phyloP scores from a whole-genome alignment of 2,329 filamentous ascomycete genomes.

The Calonectria hongkongensis region DNA sequence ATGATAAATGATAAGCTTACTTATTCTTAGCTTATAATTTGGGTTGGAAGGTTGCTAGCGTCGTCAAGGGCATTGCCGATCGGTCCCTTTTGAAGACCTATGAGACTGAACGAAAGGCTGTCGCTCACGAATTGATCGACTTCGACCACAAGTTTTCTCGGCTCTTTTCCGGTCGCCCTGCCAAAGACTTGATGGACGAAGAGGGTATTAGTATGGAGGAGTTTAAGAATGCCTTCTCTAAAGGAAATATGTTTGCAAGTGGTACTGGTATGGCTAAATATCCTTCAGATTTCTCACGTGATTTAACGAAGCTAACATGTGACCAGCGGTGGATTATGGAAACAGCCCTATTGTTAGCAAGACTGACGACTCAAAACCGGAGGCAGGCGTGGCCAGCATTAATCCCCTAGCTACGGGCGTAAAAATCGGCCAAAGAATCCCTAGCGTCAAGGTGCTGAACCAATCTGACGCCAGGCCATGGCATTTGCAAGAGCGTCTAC shows the following conservation, averaged over 20 bases:
- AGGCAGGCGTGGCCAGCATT: not conserved
- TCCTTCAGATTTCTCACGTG: not conserved
- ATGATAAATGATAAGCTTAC: not conserved
- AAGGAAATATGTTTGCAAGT: conserved; percentile 69
- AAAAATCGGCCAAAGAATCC: conserved; percentile 73
- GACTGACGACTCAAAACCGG: conserved; percentile 3
- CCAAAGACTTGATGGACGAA: conserved; percentile 76
- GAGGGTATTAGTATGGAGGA: conserved; percentile 77
- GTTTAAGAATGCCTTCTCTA: conserved; percentile 76
- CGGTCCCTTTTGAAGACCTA: conserved; percentile 69
- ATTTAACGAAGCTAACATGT: conserved; percentile 12
- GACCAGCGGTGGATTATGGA: conserved; percentile 42
- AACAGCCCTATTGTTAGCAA: conserved; percentile 45
- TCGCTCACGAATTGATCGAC: conserved; percentile 80
- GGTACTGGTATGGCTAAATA: conserved; percentile 35
- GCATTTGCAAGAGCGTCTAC: conserved; percentile 74
- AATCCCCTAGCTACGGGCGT: conserved; percentile 38
- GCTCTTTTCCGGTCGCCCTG: conserved; percentile 70
- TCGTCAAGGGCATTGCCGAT: conserved; percentile 65
- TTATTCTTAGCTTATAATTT: conserved; percentile 63
- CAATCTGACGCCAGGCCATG: conserved; percentile 74
- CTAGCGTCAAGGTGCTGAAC: conserved; percentile 75
- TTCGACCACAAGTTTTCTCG: conserved; percentile 76
- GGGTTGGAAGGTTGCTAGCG: conserved; percentile 73
- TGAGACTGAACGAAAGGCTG: conserved; percentile 70